These are phyloP conservation scores for Fusarium virguliforme DNA, from an alignment of 2,329 filamentous ascomycete species.

Conservation along the genomic window DNA sequence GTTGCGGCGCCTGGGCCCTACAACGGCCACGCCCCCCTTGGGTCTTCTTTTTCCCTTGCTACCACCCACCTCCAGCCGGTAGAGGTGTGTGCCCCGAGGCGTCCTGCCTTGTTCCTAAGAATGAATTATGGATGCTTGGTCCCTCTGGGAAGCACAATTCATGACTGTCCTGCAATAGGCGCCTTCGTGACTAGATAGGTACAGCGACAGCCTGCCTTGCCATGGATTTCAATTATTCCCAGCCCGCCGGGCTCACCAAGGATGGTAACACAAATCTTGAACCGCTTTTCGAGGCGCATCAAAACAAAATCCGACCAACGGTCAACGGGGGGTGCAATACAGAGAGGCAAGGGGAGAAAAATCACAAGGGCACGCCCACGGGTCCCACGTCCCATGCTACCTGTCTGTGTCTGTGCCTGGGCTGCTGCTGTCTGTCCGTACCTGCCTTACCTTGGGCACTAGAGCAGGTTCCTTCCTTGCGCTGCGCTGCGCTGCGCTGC, in stretches of 20 bases:
- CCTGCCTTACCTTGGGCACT: slow-evolving; percentile 21
- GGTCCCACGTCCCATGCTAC: slow-evolving; percentile 45
- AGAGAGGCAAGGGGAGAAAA: slow-evolving; percentile 30
- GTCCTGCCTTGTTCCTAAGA: background rate
- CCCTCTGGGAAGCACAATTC: slow-evolving; percentile 12
- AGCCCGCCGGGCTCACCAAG: slow-evolving; percentile 28
- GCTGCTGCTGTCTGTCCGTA: slow-evolving; percentile 33
- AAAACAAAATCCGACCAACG: slow-evolving; percentile 47
- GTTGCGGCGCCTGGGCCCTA: slow-evolving; percentile 15
- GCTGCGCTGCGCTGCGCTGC: slow-evolving; percentile 8
- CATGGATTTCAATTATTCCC: slow-evolving; percentile 16
- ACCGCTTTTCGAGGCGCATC: slow-evolving; percentile 48
- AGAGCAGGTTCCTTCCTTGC: slow-evolving; percentile 19
- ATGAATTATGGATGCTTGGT: background rate
- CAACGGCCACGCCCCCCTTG: slow-evolving; percentile 12
- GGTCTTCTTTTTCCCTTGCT: slow-evolving; percentile 9
- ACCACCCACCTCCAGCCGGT: slow-evolving; percentile 8
- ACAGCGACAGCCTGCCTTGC: background rate
- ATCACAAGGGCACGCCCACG: slow-evolving; percentile 48
- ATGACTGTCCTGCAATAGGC: slow-evolving; percentile 6
- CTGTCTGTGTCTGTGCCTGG: slow-evolving; percentile 23
- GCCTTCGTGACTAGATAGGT: background rate
- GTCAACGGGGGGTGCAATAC: slow-evolving; percentile 48
- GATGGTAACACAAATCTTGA: slow-evolving; percentile 48
- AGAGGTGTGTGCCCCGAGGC: background rate